Conservation (phyloP, 176 grass and related monocot genomes). For the Elymus sibiricus region DNA sequence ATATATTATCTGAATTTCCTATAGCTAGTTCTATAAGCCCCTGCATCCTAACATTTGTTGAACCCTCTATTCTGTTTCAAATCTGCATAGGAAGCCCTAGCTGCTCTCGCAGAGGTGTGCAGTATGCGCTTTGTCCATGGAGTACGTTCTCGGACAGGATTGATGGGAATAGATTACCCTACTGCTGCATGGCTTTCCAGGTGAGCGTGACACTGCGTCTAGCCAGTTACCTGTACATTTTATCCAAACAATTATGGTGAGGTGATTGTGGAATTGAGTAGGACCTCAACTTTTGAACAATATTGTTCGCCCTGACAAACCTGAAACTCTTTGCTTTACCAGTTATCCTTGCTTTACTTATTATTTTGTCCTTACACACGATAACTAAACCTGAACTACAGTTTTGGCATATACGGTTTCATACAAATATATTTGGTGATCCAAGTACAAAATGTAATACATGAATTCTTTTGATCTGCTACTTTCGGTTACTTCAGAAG, state of each 20-base stretch:
- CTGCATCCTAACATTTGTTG: conserved; percentile 15
- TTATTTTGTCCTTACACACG: background rate
- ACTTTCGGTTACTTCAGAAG: background rate
- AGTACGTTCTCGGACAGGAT: conserved; percentile 60
- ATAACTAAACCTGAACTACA: background rate
- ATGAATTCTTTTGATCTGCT: background rate
- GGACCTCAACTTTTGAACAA: background rate
- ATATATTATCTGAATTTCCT: background rate
- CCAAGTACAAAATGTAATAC: background rate
- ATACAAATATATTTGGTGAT: background rate
- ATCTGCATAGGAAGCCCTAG: conserved; percentile 59
- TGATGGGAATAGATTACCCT: conserved; percentile 96
- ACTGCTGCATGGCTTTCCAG: conserved; percentile 84
- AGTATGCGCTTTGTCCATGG: conserved; percentile 98
- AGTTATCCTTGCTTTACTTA: background rate
- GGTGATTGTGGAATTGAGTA: background rate
- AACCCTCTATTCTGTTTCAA: conserved; percentile 17
- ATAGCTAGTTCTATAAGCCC: background rate
- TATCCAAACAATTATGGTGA: background rate
- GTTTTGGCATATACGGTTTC: background rate
- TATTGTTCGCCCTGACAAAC: background rate
- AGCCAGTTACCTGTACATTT: background rate
- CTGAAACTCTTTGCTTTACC: conserved; percentile 8
- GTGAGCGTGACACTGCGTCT: conserved; percentile 21
- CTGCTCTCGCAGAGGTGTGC: conserved; percentile 78